These are phyloP conservation scores for Lentinula edodes DNA, from an alignment of 768 basidiomycete species.

Conservation along the genomic window DNA sequence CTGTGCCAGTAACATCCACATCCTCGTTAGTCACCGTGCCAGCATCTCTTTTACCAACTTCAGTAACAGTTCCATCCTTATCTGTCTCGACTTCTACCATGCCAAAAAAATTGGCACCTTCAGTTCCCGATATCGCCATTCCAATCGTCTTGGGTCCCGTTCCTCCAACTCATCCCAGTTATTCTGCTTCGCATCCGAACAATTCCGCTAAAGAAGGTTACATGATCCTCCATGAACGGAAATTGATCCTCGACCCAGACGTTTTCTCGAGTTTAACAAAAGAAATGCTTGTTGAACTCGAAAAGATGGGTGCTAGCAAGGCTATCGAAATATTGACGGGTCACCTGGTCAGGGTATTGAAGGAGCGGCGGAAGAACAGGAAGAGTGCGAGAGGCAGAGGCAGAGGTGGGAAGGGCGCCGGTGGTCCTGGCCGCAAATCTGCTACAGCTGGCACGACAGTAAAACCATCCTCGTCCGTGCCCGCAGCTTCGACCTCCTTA, in stretches of 20 bases:
- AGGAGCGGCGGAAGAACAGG: slow-evolving; percentile 55
- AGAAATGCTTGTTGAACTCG: slow-evolving; percentile 69
- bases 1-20: slow-evolving; percentile 3
- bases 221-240: slow-evolving; percentile 82
- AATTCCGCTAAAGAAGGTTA: slow-evolving; percentile 49
- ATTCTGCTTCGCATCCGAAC: slow-evolving; percentile 38
- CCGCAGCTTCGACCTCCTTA: slow-evolving; percentile 25
- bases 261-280: slow-evolving; percentile 76
- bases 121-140: slow-evolving; percentile 53
- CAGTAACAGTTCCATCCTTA: slow-evolving; percentile 4
- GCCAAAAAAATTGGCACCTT: slow-evolving; percentile 20
- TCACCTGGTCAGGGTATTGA: slow-evolving; percentile 81
- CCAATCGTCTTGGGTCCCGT: slow-evolving; percentile 76
- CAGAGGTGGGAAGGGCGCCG: slow-evolving; percentile 20
- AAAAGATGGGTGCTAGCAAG: slow-evolving; percentile 75
- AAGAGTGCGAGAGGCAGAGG: slow-evolving; percentile 36
- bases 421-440: slow-evolving; percentile 21
- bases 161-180: slow-evolving; percentile 56
- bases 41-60: background rate
- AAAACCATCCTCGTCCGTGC: slow-evolving; percentile 27
- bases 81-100: slow-evolving; percentile 16
- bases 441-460: slow-evolving; percentile 19
- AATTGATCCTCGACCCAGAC: slow-evolving; percentile 76
- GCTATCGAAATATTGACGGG: slow-evolving; percentile 78
- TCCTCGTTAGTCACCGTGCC: slow-evolving; percentile 4